Evolutionary conservation across 768 basidiomycete species (phyloP).

Genomic region (Trametes punicea): DNA sequence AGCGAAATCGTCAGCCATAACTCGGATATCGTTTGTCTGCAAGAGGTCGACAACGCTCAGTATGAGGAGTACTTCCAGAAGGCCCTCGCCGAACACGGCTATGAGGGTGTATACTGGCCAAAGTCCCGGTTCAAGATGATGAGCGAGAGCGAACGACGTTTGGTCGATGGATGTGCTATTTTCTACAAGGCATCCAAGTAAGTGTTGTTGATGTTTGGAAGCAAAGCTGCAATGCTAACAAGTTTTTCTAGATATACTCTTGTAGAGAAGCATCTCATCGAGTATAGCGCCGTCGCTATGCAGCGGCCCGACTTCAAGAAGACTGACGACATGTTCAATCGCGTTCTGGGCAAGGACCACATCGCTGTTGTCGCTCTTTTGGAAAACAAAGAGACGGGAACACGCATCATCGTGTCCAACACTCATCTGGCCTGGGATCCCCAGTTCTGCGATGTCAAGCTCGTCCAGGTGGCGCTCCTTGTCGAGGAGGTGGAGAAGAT

Average conservation of each 20-base stretch:
- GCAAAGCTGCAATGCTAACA: background rate
- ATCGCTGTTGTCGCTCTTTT: constrained; percentile 85
- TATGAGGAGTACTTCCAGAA: constrained; percentile 89
- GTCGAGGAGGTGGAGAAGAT: constrained; percentile 93
- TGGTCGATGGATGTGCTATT: constrained; percentile 94
- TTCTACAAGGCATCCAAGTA: constrained; percentile 91
- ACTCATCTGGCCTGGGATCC: constrained; percentile 94
- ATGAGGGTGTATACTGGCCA: constrained; percentile 89
- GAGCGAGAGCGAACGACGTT: constrained; percentile 77
- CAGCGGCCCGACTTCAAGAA: constrained; percentile 93
- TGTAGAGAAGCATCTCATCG: constrained; percentile 89
- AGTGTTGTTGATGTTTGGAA: constrained; percentile 26
- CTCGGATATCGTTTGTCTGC: constrained; percentile 89
- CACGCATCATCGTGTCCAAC: constrained; percentile 86
- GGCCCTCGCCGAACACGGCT: constrained; percentile 68
- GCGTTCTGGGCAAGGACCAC: constrained; percentile 91
- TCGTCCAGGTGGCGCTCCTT: constrained; percentile 91
- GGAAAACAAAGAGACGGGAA: constrained; percentile 84
- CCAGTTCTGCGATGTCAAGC: constrained; percentile 90
- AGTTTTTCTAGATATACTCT: constrained; percentile 62
- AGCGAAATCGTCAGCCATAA: constrained; percentile 78
- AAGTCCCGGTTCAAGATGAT: constrained; percentile 94
- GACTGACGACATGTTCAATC: constrained; percentile 99
- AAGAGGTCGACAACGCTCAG: constrained; percentile 91
- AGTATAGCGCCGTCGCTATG: constrained; percentile 91